phyloP scores from a whole-genome alignment of 2,329 filamentous ascomycete species.

The Aspergillus sp. region DNA sequence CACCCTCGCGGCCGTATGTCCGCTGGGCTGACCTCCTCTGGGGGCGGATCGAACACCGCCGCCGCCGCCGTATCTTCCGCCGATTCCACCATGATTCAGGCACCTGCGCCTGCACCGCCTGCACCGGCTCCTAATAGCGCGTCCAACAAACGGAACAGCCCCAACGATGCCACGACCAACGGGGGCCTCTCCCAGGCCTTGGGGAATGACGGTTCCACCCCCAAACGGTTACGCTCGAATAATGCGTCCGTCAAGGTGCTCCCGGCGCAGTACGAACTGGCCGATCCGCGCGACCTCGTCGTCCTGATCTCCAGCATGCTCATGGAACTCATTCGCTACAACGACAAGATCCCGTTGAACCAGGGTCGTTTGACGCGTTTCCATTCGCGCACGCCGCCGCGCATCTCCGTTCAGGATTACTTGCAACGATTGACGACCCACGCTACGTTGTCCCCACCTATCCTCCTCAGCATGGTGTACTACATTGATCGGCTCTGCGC shows the following conservation, averaged over 20 bases:
- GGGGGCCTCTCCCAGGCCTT: constrained; percentile 19
- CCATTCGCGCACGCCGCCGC: constrained; percentile 85
- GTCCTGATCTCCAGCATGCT: constrained; percentile 93
- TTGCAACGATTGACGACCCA: constrained; percentile 89
- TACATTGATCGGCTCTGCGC: constrained; percentile 95
- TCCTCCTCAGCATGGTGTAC: constrained; percentile 97
- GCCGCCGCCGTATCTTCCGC: neutral
- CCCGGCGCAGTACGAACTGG: constrained; percentile 74
- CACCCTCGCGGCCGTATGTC: constrained; percentile 34
- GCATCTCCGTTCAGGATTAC: constrained; percentile 93
- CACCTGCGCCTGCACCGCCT: constrained; percentile 19
- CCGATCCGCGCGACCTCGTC: constrained; percentile 81
- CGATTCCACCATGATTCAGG: too few species aligned
- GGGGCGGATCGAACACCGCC: constrained; percentile 26
- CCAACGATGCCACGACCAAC: constrained; percentile 23
- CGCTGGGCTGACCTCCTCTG: constrained; percentile 33
- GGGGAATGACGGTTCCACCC: constrained; percentile 31
- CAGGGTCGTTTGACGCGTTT: constrained; percentile 89
- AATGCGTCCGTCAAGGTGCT: constrained; percentile 52
- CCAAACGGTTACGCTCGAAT: constrained; percentile 49
- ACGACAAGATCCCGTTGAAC: constrained; percentile 81
- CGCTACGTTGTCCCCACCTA: constrained; percentile 86
- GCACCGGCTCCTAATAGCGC: constrained; percentile 28
- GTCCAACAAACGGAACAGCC: constrained; percentile 37
- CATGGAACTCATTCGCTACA: constrained; percentile 88